These are phyloP conservation scores for Kwoniella sp. DNA, from an alignment of 768 basidiomycete species.

Conservation along the genomic window DNA sequence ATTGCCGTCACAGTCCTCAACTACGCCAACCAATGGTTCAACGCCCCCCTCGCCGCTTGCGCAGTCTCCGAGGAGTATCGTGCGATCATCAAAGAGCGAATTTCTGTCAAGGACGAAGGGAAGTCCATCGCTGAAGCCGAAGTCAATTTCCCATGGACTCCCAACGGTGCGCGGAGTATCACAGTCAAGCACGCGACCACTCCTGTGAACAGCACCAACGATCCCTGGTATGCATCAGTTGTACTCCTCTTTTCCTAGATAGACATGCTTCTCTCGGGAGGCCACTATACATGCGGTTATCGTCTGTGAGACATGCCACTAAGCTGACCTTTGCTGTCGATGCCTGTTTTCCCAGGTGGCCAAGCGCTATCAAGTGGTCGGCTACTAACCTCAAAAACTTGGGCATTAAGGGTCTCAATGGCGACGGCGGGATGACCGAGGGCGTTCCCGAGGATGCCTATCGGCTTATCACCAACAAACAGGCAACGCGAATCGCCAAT, in stretches of 20 bases:
- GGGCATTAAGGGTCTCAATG: background rate
- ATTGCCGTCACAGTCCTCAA: background rate
- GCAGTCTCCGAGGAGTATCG: background rate
- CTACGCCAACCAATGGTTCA: constrained; percentile 1
- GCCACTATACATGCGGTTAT: too few relatives aligned
- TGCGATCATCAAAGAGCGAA: background rate
- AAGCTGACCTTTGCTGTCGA: background rate
- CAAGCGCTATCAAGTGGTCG: background rate
- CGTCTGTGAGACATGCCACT: too few relatives aligned
- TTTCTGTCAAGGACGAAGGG: background rate
- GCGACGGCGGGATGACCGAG: background rate
- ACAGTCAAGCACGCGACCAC: background rate
- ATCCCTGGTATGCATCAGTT: background rate
- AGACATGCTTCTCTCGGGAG: too few relatives aligned
- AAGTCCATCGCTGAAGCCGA: background rate
- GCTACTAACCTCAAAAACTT: background rate
- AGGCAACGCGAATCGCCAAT: background rate
- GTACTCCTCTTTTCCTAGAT: too few relatives aligned
- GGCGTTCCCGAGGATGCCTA: background rate
- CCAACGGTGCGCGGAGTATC: background rate
- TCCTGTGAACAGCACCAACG: background rate
- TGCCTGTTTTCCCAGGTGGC: background rate
- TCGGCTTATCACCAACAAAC: background rate
- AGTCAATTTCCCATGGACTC: background rate
- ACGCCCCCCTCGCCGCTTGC: background rate